Evolutionary conservation across 169 alveolate species (phyloP).

Genomic region (Cryptosporidium muris): DNA sequence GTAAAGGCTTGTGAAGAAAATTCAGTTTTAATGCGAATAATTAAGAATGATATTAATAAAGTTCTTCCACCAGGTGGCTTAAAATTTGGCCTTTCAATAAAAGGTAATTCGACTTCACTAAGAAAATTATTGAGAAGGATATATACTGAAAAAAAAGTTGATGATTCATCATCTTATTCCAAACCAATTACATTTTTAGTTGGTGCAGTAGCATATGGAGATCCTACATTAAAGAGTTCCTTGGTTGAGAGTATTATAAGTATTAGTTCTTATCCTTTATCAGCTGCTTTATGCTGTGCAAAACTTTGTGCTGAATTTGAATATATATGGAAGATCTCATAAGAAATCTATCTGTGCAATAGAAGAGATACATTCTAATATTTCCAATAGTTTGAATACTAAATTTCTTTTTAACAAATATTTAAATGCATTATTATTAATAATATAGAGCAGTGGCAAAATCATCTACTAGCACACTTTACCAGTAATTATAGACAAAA

Average conservation of each 20-base stretch:
- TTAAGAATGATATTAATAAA: constrained; percentile 81
- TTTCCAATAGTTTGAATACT: no score
- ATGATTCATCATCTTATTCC: not conserved
- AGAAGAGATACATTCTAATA: no score
- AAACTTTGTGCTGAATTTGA: constrained; percentile 83
- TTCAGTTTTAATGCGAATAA: constrained; percentile 79
- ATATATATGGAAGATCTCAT: constrained; percentile 74
- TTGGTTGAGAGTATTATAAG: constrained; percentile 81
- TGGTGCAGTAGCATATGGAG: constrained; percentile 87
- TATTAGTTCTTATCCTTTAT: constrained; percentile 83
- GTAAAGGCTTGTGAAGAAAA: constrained; percentile 81
- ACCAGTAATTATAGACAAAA: no score
- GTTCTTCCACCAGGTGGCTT: constrained; percentile 83
- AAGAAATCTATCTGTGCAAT: no score
- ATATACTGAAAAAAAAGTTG: constrained; percentile 41
- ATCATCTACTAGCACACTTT: no score
- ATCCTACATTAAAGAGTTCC: constrained; percentile 79
- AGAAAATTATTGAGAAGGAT: constrained; percentile 75
- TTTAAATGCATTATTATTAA: no score
- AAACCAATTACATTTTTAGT: constrained; percentile 82
- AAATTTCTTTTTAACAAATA: no score
- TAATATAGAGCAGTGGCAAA: no score
- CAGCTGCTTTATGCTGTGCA: constrained; percentile 88
- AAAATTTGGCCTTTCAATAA: constrained; percentile 82
- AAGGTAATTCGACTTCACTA: constrained; percentile 78